phyloP scores from a whole-genome alignment of 1,284 basidiomycete species.

The Fistulina hepatica region DNA sequence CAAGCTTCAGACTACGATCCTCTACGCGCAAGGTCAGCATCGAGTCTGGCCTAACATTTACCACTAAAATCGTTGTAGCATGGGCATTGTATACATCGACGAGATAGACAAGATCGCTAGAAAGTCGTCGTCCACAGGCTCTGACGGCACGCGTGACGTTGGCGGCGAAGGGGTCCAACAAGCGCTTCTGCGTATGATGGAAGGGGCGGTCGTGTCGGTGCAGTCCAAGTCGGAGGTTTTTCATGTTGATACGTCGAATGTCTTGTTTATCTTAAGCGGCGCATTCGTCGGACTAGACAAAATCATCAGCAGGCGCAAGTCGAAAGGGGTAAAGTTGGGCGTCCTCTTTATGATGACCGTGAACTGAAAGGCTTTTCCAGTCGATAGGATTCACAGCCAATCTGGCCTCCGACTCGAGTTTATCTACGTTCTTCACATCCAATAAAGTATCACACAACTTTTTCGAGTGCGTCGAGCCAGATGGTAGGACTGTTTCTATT shows the following conservation, averaged over 20 bases:
- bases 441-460: slow-evolving; percentile 44
- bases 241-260: slow-evolving; percentile 78
- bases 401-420: slow-evolving; percentile 34
- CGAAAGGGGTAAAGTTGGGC: slow-evolving; percentile 59
- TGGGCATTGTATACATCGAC: slow-evolving; percentile 93
- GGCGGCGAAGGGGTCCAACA: slow-evolving; percentile 96
- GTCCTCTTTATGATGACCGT: slow-evolving; percentile 2
- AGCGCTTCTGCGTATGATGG: slow-evolving; percentile 84
- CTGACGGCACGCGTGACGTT: slow-evolving; percentile 78
- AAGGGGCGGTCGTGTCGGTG: slow-evolving; percentile 78
- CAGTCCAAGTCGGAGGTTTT: slow-evolving; percentile 63
- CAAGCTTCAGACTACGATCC: slow-evolving; percentile 85
- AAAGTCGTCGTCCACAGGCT: slow-evolving; percentile 46
- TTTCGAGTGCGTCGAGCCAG: slow-evolving; percentile 59
- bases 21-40: slow-evolving; percentile 53
- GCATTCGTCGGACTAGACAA: slow-evolving; percentile 90
- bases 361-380: slow-evolving; percentile 27
- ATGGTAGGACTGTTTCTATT: slow-evolving; percentile 29
- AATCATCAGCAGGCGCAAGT: slow-evolving; percentile 66
- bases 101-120: slow-evolving; percentile 91
- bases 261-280: slow-evolving; percentile 85
- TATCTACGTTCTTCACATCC: slow-evolving; percentile 63
- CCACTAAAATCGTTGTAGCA: slow-evolving; percentile 30
- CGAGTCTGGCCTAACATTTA: background rate
- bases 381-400: slow-evolving; percentile 83